Evolutionary conservation across 768 basidiomycete genomes (phyloP).

Genomic region (Cystobasidium tubakii): DNA sequence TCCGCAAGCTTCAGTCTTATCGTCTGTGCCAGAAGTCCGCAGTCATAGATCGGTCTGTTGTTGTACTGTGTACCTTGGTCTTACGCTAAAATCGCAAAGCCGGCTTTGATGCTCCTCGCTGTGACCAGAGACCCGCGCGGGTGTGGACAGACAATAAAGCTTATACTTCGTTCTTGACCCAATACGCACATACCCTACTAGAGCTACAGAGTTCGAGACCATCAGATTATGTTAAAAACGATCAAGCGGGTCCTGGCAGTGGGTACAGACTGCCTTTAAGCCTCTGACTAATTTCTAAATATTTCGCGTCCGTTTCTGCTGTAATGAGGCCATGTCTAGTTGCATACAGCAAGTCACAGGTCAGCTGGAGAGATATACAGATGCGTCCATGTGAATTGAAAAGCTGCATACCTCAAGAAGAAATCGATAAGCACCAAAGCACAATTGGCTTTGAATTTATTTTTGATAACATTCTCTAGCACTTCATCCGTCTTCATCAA

Average conservation of each 20-base stretch:
- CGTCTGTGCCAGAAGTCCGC: no score
- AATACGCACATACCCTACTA: not conserved
- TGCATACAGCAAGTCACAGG: no score
- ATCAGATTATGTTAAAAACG: not conserved
- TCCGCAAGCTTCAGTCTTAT: no score
- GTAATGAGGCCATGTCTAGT: conserved; percentile 67
- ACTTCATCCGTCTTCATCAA: conserved; percentile 63
- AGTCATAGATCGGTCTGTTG: no score
- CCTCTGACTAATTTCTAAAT: conserved; percentile 66
- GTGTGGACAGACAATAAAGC: no score
- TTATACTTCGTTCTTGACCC: no score
- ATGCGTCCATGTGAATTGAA: no score
- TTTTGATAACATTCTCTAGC: conserved; percentile 60
- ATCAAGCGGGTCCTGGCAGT: conserved; percentile 30
- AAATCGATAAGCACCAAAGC: conserved; percentile 71
- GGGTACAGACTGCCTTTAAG: conserved; percentile 53
- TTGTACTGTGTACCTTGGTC: no score
- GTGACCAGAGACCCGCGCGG: no score
- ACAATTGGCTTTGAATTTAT: conserved; percentile 88
- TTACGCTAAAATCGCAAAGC: no score
- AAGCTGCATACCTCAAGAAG: conserved; percentile 58
- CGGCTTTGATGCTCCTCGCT: no score
- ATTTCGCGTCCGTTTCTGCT: conserved; percentile 78
- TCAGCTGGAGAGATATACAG: no score
- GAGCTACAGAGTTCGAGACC: not conserved